Evolutionary conservation across 495 filamentous ascomycete species (phyloP), one percentile per base, ranked within the genome.

Genomic region (Hyphodiscus hymeniophilus): DNA sequence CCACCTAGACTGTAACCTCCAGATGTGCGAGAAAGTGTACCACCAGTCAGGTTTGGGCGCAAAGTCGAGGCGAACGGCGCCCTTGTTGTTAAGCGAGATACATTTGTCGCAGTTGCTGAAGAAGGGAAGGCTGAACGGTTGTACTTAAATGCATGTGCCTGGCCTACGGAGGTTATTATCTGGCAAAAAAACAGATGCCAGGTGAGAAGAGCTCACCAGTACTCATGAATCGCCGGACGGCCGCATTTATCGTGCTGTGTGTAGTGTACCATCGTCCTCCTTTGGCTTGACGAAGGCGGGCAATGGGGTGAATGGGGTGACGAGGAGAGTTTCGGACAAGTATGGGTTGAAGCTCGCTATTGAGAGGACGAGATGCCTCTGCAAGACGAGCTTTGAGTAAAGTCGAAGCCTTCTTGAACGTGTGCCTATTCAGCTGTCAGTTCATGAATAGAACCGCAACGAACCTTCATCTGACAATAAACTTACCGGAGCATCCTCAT

Each of bases 61-160:
- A 97, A 80, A 20, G 91, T 85, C 1, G 81, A 90, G 1, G 89
- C 87, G 61, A 97, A 98, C 0, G 92, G 91, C 4, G 89, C 79
- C 6, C 79, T 79, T n/a, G 76, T 73, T 11, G 87, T 79, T 34
- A 84, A 66, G 22, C 76, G 71, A n/a, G 68, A 67, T 41, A 95
- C 71, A 39, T 79, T 78, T 2, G 73, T 71, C n/a, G 76, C 80
- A 40, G 82, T 77, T 38, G 71, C 70, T 18, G 86, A 88, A 38
- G 71, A 73, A 33, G 79, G 77, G 55, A 82, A 79, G n/a, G 74
- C 72, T 52, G 78, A 65, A n/a, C 75, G 75, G 48, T 85, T 79
- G 40, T 76, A 69, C 38, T 78, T 78, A 15, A 45, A 39, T 42
- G 52, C 32, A 16, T 50, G 50, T 2, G 51, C 54, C 31, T 54